phyloP scores from a whole-genome alignment of 768 basidiomycete species.

The Pulveroboletus sp. region DNA sequence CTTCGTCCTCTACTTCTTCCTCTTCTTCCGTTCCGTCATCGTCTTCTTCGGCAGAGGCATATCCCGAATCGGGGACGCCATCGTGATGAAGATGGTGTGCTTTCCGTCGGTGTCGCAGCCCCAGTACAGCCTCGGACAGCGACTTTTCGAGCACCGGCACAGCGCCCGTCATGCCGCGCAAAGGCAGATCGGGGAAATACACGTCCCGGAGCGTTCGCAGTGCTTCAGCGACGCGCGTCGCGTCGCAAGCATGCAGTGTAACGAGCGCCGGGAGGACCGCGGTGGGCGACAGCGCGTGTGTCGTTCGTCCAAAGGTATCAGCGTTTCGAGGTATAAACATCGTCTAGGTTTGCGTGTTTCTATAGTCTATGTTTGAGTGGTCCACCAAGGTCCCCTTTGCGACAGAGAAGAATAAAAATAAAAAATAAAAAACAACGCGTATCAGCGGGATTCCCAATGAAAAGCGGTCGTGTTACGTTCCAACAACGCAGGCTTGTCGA shows the following conservation, averaged over 20 bases:
- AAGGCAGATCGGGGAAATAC: slow-evolving; percentile 44
- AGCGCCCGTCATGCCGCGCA: neutral
- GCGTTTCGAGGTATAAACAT: too few relatives aligned
- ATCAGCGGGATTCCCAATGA: too few relatives aligned
- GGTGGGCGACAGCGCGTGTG: slow-evolving; percentile 37
- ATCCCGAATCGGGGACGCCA: slow-evolving; percentile 67
- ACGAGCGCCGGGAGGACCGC: slow-evolving; percentile 56
- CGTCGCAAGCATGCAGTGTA: slow-evolving; percentile 35
- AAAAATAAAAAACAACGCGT: neutral
- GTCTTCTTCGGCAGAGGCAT: slow-evolving; percentile 69
- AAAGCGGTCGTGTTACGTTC: too few relatives aligned
- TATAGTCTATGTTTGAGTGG: slow-evolving; percentile 12
- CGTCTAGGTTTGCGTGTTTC: slow-evolving; percentile 5
- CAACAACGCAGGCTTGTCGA: slow-evolving; percentile 21
- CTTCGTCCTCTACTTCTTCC: slow-evolving; percentile 8
- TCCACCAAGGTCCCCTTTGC: neutral
- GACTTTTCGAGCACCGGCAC: slow-evolving; percentile 19
- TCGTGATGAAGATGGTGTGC: slow-evolving; percentile 34
- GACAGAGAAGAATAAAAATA: neutral
- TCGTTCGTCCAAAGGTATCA: slow-evolving; percentile 10
- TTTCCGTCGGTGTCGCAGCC: slow-evolving; percentile 26
- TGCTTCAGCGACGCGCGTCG: slow-evolving; percentile 37
- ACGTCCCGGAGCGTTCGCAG: slow-evolving; percentile 44
- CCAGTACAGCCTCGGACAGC: slow-evolving; percentile 10
- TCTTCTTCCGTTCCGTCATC: slow-evolving; percentile 36